Evolutionary conservation across 2,329 filamentous ascomycete genomes (phyloP).

Genomic region (Alternaria infectoria): DNA sequence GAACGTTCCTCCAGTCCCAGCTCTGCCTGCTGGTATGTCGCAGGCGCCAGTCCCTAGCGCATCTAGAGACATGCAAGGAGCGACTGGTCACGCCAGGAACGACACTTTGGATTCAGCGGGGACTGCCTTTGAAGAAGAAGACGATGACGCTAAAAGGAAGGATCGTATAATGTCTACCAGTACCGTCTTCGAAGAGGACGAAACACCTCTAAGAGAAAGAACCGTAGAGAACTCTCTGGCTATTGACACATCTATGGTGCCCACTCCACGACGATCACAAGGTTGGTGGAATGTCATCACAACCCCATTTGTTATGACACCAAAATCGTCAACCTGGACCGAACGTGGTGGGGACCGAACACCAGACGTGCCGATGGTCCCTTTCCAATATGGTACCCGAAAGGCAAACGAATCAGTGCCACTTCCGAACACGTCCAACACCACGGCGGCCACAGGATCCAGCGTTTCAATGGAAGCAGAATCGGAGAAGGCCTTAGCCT

Average conservation of each 20-base stretch:
- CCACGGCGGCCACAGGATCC: neutral
- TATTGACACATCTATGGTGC: constrained; percentile 49
- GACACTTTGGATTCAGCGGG: constrained; percentile 45
- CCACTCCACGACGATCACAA: constrained; percentile 64
- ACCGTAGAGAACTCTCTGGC: constrained; percentile 41
- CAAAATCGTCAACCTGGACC: constrained; percentile 46
- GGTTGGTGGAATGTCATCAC: constrained; percentile 83
- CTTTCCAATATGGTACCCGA: constrained; percentile 30
- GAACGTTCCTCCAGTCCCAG: constrained; percentile 60
- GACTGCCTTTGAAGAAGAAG: constrained; percentile 57
- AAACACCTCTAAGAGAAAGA: constrained; percentile 43
- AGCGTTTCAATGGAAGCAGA: neutral
- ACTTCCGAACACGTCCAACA: constrained; percentile 1
- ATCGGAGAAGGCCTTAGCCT: constrained; percentile 2
- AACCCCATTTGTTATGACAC: constrained; percentile 65
- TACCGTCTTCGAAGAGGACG: constrained; percentile 75
- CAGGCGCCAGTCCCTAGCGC: constrained; percentile 10
- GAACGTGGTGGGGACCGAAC: constrained; percentile 30
- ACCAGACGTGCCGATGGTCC: constrained; percentile 45
- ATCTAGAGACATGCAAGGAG: neutral
- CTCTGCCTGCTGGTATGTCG: constrained; percentile 34
- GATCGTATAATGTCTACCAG: constrained; percentile 60
- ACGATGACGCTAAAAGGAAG: constrained; percentile 52
- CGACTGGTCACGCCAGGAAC: constrained; percentile 30
- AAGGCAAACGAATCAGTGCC: constrained; percentile 26